phyloP scores from a whole-genome alignment of 257 asterid species.

The Knoxia roxburghii region DNA sequence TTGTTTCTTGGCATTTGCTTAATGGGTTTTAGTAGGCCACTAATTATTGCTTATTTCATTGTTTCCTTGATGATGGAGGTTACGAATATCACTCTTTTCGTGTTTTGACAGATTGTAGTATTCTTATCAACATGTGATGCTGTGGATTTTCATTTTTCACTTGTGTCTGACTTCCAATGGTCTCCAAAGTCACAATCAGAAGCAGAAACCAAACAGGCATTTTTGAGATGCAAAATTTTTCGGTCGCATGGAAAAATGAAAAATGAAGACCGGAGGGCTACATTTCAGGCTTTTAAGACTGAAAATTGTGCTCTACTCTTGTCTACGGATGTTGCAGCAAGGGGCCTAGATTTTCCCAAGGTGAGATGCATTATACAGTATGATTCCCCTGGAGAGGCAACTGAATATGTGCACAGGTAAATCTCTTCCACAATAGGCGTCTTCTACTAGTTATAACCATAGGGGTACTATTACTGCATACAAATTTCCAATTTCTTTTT shows the following conservation, averaged over 20 bases:
- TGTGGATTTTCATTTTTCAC: slow-evolving; percentile 82
- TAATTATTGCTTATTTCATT: neutral
- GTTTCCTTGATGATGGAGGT: neutral
- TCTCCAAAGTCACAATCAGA: slow-evolving; percentile 39
- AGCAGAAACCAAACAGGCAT: slow-evolving; percentile 38
- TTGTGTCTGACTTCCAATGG: slow-evolving; percentile 61
- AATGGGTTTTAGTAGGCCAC: neutral
- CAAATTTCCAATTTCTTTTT: neutral
- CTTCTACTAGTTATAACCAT: neutral
- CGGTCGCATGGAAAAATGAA: slow-evolving; percentile 88
- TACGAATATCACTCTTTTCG: neutral
- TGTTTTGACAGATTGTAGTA: slow-evolving; percentile 65
- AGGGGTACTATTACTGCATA: neutral
- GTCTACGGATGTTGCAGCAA: slow-evolving; percentile 90
- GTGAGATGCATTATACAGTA: slow-evolving; percentile 92
- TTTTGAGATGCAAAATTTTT: slow-evolving; percentile 67
- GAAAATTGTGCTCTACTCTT: slow-evolving; percentile 84
- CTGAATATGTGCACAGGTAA: slow-evolving; percentile 98
- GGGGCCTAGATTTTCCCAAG: slow-evolving; percentile 97
- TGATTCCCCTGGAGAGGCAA: slow-evolving; percentile 98
- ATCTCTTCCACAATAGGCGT: slow-evolving; percentile 10
- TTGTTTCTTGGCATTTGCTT: neutral
- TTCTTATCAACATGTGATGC: slow-evolving; percentile 96
- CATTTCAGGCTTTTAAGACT: slow-evolving; percentile 73
- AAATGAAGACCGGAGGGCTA: slow-evolving; percentile 72